Base-by-base conservation (phyloP, 2,329 filamentous ascomycete species). In the Anthostomella pinea region DNA sequence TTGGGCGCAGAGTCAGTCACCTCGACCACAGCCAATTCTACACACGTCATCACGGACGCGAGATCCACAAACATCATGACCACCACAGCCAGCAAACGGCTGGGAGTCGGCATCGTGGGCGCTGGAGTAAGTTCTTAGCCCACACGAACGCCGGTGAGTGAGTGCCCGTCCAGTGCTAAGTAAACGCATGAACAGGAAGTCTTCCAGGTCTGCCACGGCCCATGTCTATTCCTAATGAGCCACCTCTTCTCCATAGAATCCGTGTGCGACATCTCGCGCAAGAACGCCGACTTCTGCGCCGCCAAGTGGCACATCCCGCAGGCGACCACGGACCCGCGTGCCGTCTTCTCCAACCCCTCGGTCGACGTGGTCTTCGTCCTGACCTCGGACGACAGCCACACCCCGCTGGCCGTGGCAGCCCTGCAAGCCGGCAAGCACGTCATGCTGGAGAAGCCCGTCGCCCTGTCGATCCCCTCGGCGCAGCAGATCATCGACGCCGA, bases 371-470 rank as follows among this genome's bases (percentile, higher is more conserved):
- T 79, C 35, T 66, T 78, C 51, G 60, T 77, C 36, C 60, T 64
- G 15, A 72, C 60, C 20, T 60, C 66, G 13, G 69, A 77, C 46
- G 72, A 73, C 37, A 72, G 64, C 45, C 76, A 79, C 55, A 66
- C 65, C 16, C 41, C 57, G 9, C 65, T 72, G 46, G 64, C 67
- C 19, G 59, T 77, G 26, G 52, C 63, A 3, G 72, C 73, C 1
- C 57, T 80, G 2, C 41, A 67, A 38, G 54, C 66, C 9, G 67
- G 66, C 25, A 81, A 81, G 51, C 59, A 72, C 41, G 72, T 75
- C 32, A 66, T 80, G 46, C 57, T 80, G 21, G 75, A 80, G 50
- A 76, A 77, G 38, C 75, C 76, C 0, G 47, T 79, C 10, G 65
- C 71, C 1, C 57, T 79, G 18, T 70, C 63, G 27, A 45, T 70